Evolutionary conservation across 192 early-diverging fungal genomes (phyloP).

Genomic region (Rhizophagus clarus): DNA sequence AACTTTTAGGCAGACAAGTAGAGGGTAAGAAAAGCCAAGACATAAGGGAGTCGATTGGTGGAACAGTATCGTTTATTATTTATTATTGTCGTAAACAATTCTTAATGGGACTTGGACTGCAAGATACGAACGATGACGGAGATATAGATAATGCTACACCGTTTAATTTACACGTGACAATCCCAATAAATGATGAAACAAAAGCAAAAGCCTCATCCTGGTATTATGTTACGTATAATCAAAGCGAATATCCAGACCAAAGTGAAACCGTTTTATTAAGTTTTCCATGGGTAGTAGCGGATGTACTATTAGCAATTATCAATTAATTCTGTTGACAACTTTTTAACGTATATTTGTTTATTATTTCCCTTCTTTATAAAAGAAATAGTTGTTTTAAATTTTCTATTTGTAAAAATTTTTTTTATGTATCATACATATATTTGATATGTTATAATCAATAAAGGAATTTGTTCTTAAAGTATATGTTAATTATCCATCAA

Average conservation of each 20-base stretch:
- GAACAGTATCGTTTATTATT: background rate
- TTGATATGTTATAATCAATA: too few species aligned
- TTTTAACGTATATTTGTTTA: too few species aligned
- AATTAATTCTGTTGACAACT: too few species aligned
- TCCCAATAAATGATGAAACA: constrained; percentile 11
- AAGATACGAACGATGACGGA: background rate
- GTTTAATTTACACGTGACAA: background rate
- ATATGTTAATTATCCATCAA: too few species aligned
- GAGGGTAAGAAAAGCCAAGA: constrained; percentile 14
- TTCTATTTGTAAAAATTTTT: too few species aligned
- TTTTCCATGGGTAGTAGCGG: constrained; percentile 27
- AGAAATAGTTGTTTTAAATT: too few species aligned
- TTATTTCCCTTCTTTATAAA: too few species aligned
- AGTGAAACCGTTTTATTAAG: background rate
- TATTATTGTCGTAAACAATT: background rate
- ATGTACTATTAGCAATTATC: constrained; percentile 1
- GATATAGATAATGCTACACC: background rate
- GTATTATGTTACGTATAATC: constrained; percentile 22
- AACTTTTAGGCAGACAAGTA: background rate
- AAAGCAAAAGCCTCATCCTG: constrained; percentile 28
- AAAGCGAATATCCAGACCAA: background rate
- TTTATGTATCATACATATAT: too few species aligned
- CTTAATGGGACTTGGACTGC: background rate
- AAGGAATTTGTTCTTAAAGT: too few species aligned
- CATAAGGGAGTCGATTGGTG: background rate